Percentiles rank a stretch among this genome's conserved stretches.
Conservation (phyloP, 2,329 filamentous ascomycete species). For the Aspergillus felis region DNA sequence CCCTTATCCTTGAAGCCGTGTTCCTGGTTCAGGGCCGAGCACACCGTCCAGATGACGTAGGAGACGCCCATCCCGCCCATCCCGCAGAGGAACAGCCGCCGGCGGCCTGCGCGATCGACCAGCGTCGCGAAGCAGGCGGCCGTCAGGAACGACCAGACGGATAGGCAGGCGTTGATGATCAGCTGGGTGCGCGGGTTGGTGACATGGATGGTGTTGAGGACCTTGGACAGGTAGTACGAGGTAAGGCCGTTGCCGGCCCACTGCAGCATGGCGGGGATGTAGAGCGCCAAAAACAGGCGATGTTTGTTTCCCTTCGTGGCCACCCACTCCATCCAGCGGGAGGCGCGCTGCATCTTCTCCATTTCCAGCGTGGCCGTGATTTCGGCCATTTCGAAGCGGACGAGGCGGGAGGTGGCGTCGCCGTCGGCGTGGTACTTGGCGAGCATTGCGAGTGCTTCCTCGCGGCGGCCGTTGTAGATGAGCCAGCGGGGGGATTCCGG, state of each 20-base stretch:
- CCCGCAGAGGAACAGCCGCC: conserved; percentile 19
- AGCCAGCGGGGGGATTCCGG: background rate
- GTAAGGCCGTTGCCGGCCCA: background rate
- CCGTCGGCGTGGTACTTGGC: background rate
- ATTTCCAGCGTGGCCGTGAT: conserved; percentile 20
- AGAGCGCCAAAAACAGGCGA: conserved; percentile 12
- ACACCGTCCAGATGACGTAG: conserved; percentile 8
- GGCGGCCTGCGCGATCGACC: conserved; percentile 21
- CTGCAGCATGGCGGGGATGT: conserved; percentile 7
- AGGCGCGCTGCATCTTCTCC: conserved; percentile 15
- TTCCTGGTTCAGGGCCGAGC: conserved; percentile 4
- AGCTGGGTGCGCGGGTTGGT: conserved; percentile 32
- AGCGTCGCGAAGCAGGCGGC: conserved; percentile 15
- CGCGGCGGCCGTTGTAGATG: background rate
- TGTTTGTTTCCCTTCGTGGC: conserved; percentile 8
- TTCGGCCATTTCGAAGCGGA: conserved; percentile 24
- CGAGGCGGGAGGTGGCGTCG: conserved; percentile 6
- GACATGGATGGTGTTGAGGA: conserved; percentile 37
- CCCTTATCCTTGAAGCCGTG: conserved; percentile 1
- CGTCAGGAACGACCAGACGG: conserved; percentile 21
- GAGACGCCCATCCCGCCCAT: conserved; percentile 21
- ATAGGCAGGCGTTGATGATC: conserved; percentile 36
- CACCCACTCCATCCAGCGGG: conserved; percentile 11
- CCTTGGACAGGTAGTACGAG: conserved; percentile 32
- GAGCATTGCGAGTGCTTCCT: background rate